These are phyloP conservation scores for Ajuga chamaepitys DNA, from an alignment of 257 asterid genomes.

Conservation along the genomic window DNA sequence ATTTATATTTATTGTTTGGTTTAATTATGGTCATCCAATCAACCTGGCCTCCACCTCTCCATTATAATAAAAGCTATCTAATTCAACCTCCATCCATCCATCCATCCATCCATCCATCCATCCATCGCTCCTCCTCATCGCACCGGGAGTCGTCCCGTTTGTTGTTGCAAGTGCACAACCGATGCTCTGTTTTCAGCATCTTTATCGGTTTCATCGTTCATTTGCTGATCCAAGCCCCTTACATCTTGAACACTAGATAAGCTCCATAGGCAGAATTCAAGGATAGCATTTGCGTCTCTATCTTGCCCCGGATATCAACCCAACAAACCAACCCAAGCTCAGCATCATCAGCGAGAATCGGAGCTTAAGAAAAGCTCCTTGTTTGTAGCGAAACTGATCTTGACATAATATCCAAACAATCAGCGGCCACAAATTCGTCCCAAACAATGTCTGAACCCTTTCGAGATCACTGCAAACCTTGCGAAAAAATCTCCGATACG, in stretches of 20 bases:
- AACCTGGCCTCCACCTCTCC: conserved; percentile 28
- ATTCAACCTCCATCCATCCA: no score
- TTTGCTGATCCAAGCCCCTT: background rate
- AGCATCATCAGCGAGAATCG: no score
- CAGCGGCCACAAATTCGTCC: conserved; percentile 27
- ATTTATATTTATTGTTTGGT: no score
- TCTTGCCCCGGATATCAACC: conserved; percentile 5
- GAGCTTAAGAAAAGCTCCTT: conserved; percentile 26
- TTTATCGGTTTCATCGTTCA: background rate
- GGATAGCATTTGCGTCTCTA: background rate
- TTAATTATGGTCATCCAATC: no score
- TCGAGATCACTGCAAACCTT: conserved; percentile 9
- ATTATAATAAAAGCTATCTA: conserved; percentile 17
- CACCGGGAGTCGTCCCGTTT: no score
- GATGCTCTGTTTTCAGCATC: conserved; percentile 7
- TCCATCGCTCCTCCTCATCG: conserved; percentile 9
- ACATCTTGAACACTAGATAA: conserved; percentile 5
- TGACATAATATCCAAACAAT: conserved; percentile 16
- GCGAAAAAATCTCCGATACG: conserved; percentile 5
- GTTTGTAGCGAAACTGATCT: conserved; percentile 14
- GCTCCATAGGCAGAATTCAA: background rate
- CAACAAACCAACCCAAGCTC: background rate
- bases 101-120: no score
- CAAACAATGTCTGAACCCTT: conserved; percentile 7
- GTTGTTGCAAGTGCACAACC: conserved; percentile 8